phyloP scores from a whole-genome alignment of 257 asterid species.

The Eucommia ulmoides region DNA sequence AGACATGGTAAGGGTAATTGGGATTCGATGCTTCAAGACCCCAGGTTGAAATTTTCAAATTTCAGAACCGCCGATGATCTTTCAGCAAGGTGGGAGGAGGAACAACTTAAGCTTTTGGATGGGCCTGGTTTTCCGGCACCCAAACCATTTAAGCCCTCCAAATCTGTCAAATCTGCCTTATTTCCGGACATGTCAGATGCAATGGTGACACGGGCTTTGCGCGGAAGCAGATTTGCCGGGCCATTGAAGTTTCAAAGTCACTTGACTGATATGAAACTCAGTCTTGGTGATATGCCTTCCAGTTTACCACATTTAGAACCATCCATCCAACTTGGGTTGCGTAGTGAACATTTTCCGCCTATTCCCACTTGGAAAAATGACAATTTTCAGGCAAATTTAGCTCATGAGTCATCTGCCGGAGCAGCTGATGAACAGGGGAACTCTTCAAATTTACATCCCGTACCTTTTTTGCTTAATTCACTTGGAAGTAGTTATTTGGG shows the following conservation, averaged over 20 bases:
- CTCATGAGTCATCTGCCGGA: constrained; percentile 36
- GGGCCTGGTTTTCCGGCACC: constrained; percentile 32
- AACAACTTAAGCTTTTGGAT: constrained; percentile 68
- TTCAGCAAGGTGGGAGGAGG: constrained; percentile 81
- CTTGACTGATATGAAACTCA: constrained; percentile 80
- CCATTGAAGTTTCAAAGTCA: constrained; percentile 47
- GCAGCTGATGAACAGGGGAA: constrained; percentile 24
- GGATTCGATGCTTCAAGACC: constrained; percentile 80
- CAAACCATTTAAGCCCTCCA: constrained; percentile 33
- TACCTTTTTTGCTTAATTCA: constrained; percentile 48
- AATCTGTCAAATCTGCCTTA: constrained; percentile 26
- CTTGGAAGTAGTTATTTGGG: constrained; percentile 50
- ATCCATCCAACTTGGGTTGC: constrained; percentile 21
- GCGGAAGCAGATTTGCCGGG: constrained; percentile 42
- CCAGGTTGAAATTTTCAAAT: constrained; percentile 69
- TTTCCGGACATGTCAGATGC: constrained; percentile 70
- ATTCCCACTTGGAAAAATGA: constrained; percentile 36
- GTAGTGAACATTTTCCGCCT: constrained; percentile 16
- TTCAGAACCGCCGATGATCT: constrained; percentile 64
- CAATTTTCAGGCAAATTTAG: constrained; percentile 36
- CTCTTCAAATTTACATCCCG: constrained; percentile 29
- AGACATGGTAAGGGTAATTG: constrained; percentile 89
- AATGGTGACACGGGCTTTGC: constrained; percentile 56
- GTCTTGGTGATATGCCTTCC: constrained; percentile 50
- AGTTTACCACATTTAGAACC: constrained; percentile 29